A percentile compares a stretch with the other conserved stretches of the same genome.
phyloP scores from a whole-genome alignment of 2,329 filamentous ascomycete genomes.

The Pseudocercospora musae region DNA sequence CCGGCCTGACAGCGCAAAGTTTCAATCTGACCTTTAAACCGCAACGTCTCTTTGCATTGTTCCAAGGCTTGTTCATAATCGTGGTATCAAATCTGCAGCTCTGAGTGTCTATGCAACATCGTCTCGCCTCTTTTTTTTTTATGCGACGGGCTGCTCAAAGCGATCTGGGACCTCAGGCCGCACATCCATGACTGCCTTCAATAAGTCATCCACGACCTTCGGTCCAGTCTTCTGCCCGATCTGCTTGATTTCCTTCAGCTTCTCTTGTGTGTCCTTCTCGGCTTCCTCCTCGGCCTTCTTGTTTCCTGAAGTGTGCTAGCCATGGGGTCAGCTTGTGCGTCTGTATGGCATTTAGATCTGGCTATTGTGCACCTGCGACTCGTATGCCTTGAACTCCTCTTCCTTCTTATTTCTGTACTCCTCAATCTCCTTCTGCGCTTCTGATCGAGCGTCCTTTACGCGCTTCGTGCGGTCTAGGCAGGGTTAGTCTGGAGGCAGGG shows the following conservation, averaged over 20 bases:
- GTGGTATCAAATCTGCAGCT: neutral
- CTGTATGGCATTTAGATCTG: neutral
- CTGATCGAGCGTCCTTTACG: constrained; percentile 91
- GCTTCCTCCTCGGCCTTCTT: constrained; percentile 68
- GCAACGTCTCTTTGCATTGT: too few relatives aligned
- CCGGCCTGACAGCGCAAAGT: too few relatives aligned
- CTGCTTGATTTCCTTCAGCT: constrained; percentile 77
- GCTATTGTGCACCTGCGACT: constrained; percentile 61
- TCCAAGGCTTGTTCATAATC: neutral
- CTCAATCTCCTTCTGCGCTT: constrained; percentile 97
- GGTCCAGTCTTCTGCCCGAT: constrained; percentile 76
- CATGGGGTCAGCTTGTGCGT: neutral
- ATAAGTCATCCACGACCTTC: constrained; percentile 76
- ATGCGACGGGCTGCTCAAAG: neutral
- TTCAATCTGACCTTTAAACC: too few relatives aligned
- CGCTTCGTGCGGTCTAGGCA: constrained; percentile 82
- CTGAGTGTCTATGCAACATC: neutral
- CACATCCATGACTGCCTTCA: constrained; percentile 80
- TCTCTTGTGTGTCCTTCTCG: constrained; percentile 72
- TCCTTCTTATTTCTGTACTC: constrained; percentile 88
- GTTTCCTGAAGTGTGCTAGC: constrained; percentile 87
- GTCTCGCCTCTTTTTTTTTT: neutral
- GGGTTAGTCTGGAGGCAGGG: constrained; percentile 24
- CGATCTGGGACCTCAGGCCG: constrained; percentile 63
- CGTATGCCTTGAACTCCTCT: constrained; percentile 90